These are phyloP conservation scores for Fusarium aywerte DNA, from an alignment of 2,329 filamentous ascomycete genomes.

Conservation along the genomic window DNA sequence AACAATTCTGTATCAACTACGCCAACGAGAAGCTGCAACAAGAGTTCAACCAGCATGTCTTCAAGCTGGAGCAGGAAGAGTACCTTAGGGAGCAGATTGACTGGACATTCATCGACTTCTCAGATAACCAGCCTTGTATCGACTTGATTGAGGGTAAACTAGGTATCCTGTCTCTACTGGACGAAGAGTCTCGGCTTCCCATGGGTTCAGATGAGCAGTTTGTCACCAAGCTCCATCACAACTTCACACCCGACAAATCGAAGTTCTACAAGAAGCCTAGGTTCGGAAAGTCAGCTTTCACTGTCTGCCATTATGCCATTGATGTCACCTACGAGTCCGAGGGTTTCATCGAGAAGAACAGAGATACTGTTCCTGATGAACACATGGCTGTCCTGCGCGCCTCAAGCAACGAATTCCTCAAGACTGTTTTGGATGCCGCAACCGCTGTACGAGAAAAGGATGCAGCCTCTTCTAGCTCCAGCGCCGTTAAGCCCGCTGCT, in stretches of 20 bases:
- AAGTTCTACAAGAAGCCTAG: slow-evolving; percentile 99
- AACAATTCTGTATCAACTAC: slow-evolving; percentile 99
- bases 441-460: slow-evolving; percentile 92
- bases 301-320: slow-evolving; percentile 96
- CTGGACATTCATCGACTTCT: slow-evolving; percentile 99
- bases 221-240: slow-evolving; percentile 93
- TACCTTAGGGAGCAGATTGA: slow-evolving; percentile 96
- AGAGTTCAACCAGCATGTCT: slow-evolving; percentile 99
- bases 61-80: slow-evolving; percentile 98
- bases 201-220: slow-evolving; percentile 99
- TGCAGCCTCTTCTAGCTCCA: slow-evolving; percentile 68
- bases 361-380: slow-evolving; percentile 97
- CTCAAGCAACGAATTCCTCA: slow-evolving; percentile 86
- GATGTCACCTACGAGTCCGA: slow-evolving; percentile 99
- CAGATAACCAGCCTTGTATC: slow-evolving; percentile 98
- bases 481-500: slow-evolving; percentile 81
- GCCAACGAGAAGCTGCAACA: slow-evolving; percentile 99
- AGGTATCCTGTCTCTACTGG: slow-evolving; percentile 88
- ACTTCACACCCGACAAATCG: slow-evolving; percentile 90
- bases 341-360: slow-evolving; percentile 99
- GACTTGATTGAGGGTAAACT: slow-evolving; percentile 98
- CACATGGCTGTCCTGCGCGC: slow-evolving; percentile 92
- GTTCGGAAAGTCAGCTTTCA: slow-evolving; percentile 97
- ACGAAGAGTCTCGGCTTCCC: slow-evolving; percentile 94
- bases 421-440: slow-evolving; percentile 85